Conservation (phyloP, 371 early-diverging fungal species). For the Apophysomyces ossiformis region DNA sequence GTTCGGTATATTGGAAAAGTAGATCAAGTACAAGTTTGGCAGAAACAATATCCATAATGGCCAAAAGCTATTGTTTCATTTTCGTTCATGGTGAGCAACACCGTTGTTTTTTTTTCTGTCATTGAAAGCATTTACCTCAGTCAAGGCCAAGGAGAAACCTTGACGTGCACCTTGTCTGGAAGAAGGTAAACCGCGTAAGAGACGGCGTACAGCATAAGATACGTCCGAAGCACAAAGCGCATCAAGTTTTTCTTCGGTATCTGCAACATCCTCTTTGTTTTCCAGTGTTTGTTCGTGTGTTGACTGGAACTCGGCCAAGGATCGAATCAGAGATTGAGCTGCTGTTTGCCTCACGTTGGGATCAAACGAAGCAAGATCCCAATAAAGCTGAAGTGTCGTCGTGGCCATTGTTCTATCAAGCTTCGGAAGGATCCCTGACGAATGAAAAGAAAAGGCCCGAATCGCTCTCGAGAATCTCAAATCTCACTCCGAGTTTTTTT, state of each 20-base stretch:
- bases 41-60: constrained; percentile 49
- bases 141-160: constrained; percentile 92
- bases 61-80: constrained; percentile 34
- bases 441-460: neutral
- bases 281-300: constrained; percentile 41
- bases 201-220: constrained; percentile 86
- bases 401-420: constrained; percentile 26
- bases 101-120: neutral
- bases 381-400: constrained; percentile 64
- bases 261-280: constrained; percentile 30
- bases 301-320: constrained; percentile 55
- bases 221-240: constrained; percentile 74
- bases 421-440: constrained; percentile 8
- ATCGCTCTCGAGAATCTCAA: neutral
- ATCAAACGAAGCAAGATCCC: constrained; percentile 74
- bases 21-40: constrained; percentile 69
- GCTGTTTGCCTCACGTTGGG: constrained; percentile 56
- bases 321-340: constrained; percentile 51
- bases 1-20: constrained; percentile 68
- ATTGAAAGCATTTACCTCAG: constrained; percentile 61
- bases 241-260: constrained; percentile 68
- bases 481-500: too few species aligned
- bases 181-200: constrained; percentile 87
- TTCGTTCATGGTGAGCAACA: neutral
- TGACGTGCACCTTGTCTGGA: constrained; percentile 92